A percentile compares a stretch with the other conserved stretches of the same genome.
phyloP scores from a whole-genome alignment of 1,139 yeast species.

The Magnusiomyces tetraspermus region DNA sequence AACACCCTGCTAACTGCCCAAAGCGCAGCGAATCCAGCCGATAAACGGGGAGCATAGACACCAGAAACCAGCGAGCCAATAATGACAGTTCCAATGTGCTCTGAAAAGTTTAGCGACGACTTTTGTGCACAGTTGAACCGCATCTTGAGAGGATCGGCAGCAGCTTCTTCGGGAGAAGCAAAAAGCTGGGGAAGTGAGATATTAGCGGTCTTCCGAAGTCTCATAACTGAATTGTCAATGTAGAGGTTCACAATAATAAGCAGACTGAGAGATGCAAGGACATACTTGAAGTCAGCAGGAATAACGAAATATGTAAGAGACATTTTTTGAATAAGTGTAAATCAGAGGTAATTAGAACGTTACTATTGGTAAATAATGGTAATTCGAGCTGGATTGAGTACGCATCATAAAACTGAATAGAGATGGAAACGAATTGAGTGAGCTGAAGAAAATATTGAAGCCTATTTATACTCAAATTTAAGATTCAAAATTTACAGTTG shows the following conservation, averaged over 20 bases:
- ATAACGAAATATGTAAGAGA: constrained; percentile 4
- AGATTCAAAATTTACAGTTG: too few relatives aligned
- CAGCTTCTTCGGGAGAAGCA: constrained; percentile 16
- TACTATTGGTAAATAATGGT: too few relatives aligned
- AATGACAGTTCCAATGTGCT: constrained; percentile 13
- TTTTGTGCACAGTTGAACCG: constrained; percentile 18
- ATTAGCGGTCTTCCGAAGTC: constrained; percentile 10
- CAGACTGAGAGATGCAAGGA: constrained; percentile 14
- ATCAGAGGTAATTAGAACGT: too few relatives aligned
- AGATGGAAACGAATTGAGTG: too few relatives aligned
- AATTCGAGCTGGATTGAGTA: too few relatives aligned
- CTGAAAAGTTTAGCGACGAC: constrained; percentile 17
- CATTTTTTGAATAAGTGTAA: too few relatives aligned
- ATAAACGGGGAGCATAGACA: constrained; percentile 11
- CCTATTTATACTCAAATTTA: too few relatives aligned
- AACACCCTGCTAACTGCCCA: constrained; percentile 15
- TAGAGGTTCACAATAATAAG: constrained; percentile 14
- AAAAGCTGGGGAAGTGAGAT: constrained; percentile 15
- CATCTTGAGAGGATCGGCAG: constrained; percentile 14
- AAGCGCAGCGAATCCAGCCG: constrained; percentile 12
- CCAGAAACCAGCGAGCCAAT: constrained; percentile 15
- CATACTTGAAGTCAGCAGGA: constrained; percentile 16
- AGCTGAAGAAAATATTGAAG: too few relatives aligned
- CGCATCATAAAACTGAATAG: too few relatives aligned
- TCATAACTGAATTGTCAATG: constrained; percentile 13